Conservation (phyloP, 495 filamentous ascomycete species). For the Podospora fimiseda region DNA sequence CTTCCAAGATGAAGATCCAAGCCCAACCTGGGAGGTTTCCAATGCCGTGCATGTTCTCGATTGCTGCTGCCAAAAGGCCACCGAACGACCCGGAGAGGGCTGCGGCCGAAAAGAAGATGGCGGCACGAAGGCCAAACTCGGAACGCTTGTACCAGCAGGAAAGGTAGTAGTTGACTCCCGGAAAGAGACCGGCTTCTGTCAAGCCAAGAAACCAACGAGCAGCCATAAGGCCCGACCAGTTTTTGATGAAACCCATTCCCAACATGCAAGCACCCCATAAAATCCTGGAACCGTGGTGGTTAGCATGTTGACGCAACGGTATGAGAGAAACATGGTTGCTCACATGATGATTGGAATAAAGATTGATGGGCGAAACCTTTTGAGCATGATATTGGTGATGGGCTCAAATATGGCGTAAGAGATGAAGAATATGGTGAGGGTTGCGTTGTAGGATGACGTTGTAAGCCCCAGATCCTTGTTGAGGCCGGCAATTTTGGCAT, state of each 20-base stretch:
- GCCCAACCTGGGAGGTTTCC: slow-evolving; percentile 65
- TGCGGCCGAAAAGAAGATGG: slow-evolving; percentile 88
- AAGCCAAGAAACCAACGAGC: slow-evolving; percentile 83
- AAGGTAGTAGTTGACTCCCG: slow-evolving; percentile 81
- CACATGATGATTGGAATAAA: slow-evolving; percentile 66
- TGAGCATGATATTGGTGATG: slow-evolving; percentile 80
- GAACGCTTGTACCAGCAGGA: slow-evolving; percentile 81
- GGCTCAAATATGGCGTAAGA: slow-evolving; percentile 87
- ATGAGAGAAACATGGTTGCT: too few species aligned
- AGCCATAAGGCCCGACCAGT: slow-evolving; percentile 72
- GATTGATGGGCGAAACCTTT: slow-evolving; percentile 52
- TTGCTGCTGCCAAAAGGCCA: slow-evolving; percentile 73
- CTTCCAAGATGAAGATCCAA: slow-evolving; percentile 83
- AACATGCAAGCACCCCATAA: slow-evolving; percentile 75
- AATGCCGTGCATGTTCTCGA: slow-evolving; percentile 65
- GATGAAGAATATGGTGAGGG: slow-evolving; percentile 84
- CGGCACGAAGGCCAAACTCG: slow-evolving; percentile 65
- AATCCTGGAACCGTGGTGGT: slow-evolving; percentile 28
- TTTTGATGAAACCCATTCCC: slow-evolving; percentile 74
- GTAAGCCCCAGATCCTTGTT: slow-evolving; percentile 52
- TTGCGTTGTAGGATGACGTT: slow-evolving; percentile 60
- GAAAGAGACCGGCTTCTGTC: slow-evolving; percentile 77
- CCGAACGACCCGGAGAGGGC: slow-evolving; percentile 82
- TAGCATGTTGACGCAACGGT: slow-evolving; percentile 28
- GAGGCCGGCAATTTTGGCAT: slow-evolving; percentile 77